Evolutionary conservation across 2,329 filamentous ascomycete species (phyloP).

Genomic region (Thermomyces lanuginosus): DNA sequence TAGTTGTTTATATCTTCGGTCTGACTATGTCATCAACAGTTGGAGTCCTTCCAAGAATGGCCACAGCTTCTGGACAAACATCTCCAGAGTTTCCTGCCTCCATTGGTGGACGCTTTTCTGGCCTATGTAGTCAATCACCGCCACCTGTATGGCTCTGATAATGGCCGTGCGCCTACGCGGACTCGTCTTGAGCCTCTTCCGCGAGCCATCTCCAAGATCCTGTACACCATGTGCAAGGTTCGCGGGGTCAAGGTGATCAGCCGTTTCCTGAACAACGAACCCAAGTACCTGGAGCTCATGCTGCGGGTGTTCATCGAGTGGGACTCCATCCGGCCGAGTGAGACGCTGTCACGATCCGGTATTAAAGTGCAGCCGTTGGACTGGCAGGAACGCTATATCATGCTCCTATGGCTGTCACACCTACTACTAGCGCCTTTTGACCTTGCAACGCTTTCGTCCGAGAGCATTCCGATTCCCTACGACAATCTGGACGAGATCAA

Average conservation of each 20-base stretch:
- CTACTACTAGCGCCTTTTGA: slow-evolving; percentile 79
- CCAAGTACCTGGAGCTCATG: slow-evolving; percentile 65
- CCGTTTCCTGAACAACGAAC: slow-evolving; percentile 80
- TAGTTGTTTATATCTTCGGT: slow-evolving; percentile 1
- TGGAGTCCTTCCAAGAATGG: slow-evolving; percentile 88
- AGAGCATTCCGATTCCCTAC: slow-evolving; percentile 20
- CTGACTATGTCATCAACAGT: slow-evolving; percentile 15
- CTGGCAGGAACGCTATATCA: slow-evolving; percentile 82
- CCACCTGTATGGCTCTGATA: slow-evolving; percentile 23
- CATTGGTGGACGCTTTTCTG: slow-evolving; percentile 60
- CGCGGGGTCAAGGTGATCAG: slow-evolving; percentile 84
- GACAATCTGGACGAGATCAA: slow-evolving; percentile 14
- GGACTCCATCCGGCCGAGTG: slow-evolving; percentile 13
- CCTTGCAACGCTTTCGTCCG: slow-evolving; percentile 60
- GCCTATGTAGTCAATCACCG: slow-evolving; percentile 38
- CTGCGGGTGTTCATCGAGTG: slow-evolving; percentile 55
- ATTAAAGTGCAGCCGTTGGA: slow-evolving; percentile 32
- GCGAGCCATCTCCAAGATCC: slow-evolving; percentile 56
- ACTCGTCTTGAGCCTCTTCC: slow-evolving; percentile 37
- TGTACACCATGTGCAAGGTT: slow-evolving; percentile 90
- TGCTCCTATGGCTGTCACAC: slow-evolving; percentile 75
- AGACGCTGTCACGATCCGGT: slow-evolving; percentile 7
- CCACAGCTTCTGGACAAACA: slow-evolving; percentile 83
- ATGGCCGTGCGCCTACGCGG: slow-evolving; percentile 18
- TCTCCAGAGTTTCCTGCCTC: slow-evolving; percentile 57